phyloP scores from a whole-genome alignment of 768 basidiomycete species.

The Tulasnella sp. region DNA sequence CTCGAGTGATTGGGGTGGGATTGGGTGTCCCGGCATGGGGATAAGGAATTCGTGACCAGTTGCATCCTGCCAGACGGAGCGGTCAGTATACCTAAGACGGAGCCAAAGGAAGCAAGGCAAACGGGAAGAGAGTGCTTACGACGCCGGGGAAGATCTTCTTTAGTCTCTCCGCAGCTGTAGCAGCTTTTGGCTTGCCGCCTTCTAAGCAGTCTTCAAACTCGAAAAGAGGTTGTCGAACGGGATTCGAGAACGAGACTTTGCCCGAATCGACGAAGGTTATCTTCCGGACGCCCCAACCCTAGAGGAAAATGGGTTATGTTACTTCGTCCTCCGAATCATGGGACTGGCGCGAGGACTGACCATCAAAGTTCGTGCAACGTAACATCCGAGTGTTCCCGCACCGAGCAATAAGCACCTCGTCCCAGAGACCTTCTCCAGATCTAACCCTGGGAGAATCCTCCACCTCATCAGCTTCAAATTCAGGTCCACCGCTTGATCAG shows the following conservation, averaged over 20 bases:
- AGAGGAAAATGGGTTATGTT: background rate
- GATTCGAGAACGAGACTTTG: constrained; percentile 92
- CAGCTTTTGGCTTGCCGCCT: constrained; percentile 91
- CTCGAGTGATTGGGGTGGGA: constrained; percentile 44
- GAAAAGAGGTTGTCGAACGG: constrained; percentile 93
- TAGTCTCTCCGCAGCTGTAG: constrained; percentile 75
- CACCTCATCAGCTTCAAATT: constrained; percentile 98
- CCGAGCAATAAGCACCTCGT: constrained; percentile 83
- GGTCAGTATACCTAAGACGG: background rate
- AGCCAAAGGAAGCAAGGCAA: background rate
- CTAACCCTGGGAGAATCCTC: constrained; percentile 83
- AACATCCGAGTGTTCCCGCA: constrained; percentile 94
- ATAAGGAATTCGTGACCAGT: constrained; percentile 69
- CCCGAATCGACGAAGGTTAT: constrained; percentile 91
- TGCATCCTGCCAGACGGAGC: constrained; percentile 53
- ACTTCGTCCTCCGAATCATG: background rate
- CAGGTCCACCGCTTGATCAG: constrained; percentile 94
- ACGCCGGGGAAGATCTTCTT: constrained; percentile 90
- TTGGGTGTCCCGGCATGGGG: constrained; percentile 97
- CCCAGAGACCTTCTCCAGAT: constrained; percentile 76
- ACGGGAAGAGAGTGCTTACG: constrained; percentile 41
- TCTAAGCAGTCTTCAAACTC: constrained; percentile 88
- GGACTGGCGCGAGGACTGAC: constrained; percentile 35
- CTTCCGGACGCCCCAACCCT: constrained; percentile 94
- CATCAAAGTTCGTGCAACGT: constrained; percentile 88